phyloP scores from a whole-genome alignment of 129 eudicot genomes.

The Tagetes erecta region DNA sequence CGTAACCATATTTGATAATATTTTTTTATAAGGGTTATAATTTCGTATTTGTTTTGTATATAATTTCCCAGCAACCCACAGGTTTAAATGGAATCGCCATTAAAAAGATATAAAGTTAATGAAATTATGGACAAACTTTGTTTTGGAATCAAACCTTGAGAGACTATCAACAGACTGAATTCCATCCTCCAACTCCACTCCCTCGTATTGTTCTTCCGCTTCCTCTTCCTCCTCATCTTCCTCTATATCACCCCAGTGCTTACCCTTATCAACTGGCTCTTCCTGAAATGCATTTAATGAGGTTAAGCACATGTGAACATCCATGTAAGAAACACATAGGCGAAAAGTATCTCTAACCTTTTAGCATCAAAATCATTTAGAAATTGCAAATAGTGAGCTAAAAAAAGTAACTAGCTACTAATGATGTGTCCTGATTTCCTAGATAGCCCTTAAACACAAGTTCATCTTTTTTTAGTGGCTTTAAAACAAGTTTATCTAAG shows the following conservation, averaged over 20 bases:
- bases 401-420: neutral
- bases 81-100: no score
- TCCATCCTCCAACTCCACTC: constrained; percentile 88
- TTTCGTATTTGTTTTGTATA: no score
- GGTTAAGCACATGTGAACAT: neutral
- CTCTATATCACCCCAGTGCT: constrained; percentile 99
- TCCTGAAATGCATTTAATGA: constrained; percentile 55
- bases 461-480: neutral
- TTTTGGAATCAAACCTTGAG: constrained; percentile 54
- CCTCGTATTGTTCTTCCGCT: constrained; percentile 73
- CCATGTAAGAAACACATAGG: neutral
- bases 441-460: no score
- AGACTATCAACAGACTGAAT: constrained; percentile 90
- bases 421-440: neutral
- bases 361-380: neutral
- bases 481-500: neutral
- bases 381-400: neutral
- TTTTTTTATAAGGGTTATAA: neutral
- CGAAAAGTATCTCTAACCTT: neutral
- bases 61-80: no score
- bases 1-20: neutral
- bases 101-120: neutral
- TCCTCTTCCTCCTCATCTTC: constrained; percentile 90
- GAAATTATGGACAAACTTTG: neutral
- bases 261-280: constrained; percentile 90